Percentiles rank a stretch among this genome's conserved stretches.
phyloP scores from a whole-genome alignment of 352 stramenopile genomes.

The Phytophthora nicotianae region DNA sequence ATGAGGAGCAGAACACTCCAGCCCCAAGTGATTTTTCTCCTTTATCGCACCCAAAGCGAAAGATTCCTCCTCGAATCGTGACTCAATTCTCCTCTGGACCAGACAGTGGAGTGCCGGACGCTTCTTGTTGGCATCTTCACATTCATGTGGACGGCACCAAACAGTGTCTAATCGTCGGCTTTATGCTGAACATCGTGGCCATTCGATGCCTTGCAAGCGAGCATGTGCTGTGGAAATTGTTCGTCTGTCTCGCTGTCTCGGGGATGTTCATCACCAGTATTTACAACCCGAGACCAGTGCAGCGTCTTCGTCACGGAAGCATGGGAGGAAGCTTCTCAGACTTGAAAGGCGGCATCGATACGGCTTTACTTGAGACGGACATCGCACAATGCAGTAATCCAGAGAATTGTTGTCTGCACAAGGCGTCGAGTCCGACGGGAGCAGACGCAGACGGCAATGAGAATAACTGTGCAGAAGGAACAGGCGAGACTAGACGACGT shows the following conservation, averaged over 20 bases:
- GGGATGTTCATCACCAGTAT: slow-evolving; percentile 51
- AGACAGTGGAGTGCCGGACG: slow-evolving; percentile 21
- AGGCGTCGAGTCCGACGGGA: slow-evolving; percentile 11
- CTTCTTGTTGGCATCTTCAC: slow-evolving; percentile 58
- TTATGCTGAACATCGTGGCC: slow-evolving; percentile 80
- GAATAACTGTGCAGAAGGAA: slow-evolving; percentile 6
- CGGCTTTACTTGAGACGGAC: slow-evolving; percentile 36
- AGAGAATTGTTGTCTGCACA: slow-evolving; percentile 62
- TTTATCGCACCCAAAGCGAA: slow-evolving; percentile 19
- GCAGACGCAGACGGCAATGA: slow-evolving; percentile 6
- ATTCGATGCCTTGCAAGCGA: slow-evolving; percentile 69
- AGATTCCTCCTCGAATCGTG: slow-evolving; percentile 43
- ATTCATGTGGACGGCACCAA: slow-evolving; percentile 68
- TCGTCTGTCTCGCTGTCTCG: slow-evolving; percentile 61
- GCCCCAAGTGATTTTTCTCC: slow-evolving; percentile 1
- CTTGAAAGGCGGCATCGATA: slow-evolving; percentile 17
- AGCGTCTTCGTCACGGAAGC: slow-evolving; percentile 18
- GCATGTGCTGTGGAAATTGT: slow-evolving; percentile 67
- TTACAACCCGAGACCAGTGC: slow-evolving; percentile 48
- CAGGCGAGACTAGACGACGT: slow-evolving; percentile 5
- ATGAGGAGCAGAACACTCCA: slow-evolving; percentile 3
- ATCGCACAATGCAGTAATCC: slow-evolving; percentile 45
- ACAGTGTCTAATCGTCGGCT: slow-evolving; percentile 75
- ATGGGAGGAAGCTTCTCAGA: slow-evolving; percentile 11
- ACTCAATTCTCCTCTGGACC: slow-evolving; percentile 36